A percentile compares a stretch with the other conserved stretches of the same genome.
phyloP scores from a whole-genome alignment of 257 asterid genomes.

The Schizonepeta tenuifolia region DNA sequence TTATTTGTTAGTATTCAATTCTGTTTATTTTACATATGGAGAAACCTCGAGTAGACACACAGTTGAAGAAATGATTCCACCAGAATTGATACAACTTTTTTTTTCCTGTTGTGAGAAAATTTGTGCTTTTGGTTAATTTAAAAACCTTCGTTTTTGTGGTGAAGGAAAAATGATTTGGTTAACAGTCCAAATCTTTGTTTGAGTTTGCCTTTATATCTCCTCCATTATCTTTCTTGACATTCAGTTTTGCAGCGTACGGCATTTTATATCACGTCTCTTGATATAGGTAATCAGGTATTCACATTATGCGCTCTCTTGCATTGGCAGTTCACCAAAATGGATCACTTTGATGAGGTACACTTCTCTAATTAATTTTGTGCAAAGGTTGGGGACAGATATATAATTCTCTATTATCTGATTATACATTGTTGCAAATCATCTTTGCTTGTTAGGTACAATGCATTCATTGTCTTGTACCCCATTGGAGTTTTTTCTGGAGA shows the following conservation, averaged over 20 bases:
- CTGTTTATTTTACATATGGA: too few relatives aligned
- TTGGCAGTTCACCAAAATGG: constrained; percentile 67
- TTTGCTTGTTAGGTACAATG: constrained; percentile 68
- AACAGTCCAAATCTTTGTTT: neutral
- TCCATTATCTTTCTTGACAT: neutral
- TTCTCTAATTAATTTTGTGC: constrained; percentile 6
- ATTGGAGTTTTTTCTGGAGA: constrained; percentile 87
- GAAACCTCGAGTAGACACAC: too few relatives aligned
- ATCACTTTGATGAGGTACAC: constrained; percentile 71
- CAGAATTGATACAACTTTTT: neutral
- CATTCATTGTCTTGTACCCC: constrained; percentile 87
- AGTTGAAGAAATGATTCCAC: neutral
- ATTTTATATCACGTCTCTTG: neutral
- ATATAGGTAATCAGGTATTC: constrained; percentile 80
- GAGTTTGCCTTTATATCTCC: neutral
- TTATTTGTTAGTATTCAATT: neutral
- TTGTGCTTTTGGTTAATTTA: constrained; percentile 10
- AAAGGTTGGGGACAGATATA: neutral
- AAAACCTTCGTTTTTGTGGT: neutral
- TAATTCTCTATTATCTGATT: constrained; percentile 8
- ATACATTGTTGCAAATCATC: constrained; percentile 6
- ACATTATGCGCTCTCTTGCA: constrained; percentile 70
- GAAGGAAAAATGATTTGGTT: neutral
- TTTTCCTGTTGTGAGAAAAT: neutral
- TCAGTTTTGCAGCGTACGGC: neutral